Conservation (phyloP, 768 basidiomycete genomes). For the Naganishia friedmannii region DNA sequence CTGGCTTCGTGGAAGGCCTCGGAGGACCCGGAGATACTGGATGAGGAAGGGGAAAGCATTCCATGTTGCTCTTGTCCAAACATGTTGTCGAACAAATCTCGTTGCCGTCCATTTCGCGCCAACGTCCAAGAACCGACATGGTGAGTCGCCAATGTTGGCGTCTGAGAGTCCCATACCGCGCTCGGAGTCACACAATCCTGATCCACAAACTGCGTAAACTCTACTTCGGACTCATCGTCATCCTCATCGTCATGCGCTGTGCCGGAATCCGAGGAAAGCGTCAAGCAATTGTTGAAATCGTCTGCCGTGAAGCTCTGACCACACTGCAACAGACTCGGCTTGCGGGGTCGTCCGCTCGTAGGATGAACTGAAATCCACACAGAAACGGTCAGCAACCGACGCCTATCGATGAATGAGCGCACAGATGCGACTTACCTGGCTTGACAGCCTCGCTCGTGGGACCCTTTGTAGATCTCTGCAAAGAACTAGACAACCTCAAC, state of each 20-base stretch:
- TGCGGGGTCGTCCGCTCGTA: background rate
- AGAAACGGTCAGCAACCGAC: background rate
- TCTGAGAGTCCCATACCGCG: conserved; percentile 11
- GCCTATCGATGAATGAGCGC: background rate
- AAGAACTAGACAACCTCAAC: conserved; percentile 16
- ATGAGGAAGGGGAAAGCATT: background rate
- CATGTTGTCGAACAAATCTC: conserved; percentile 18
- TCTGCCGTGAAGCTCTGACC: conserved; percentile 47
- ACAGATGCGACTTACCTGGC: background rate
- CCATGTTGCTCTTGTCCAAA: conserved; percentile 13
- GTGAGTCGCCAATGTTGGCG: conserved; percentile 10
- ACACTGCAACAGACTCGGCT: conserved; percentile 39
- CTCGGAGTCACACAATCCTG: conserved; percentile 18
- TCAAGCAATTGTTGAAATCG: conserved; percentile 35
- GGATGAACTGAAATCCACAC: background rate
- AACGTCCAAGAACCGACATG: conserved; percentile 1
- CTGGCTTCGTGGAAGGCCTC: conserved; percentile 5
- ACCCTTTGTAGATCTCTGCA: conserved; percentile 2
- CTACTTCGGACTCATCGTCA: background rate
- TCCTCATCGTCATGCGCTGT: background rate
- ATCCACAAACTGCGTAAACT: background rate
- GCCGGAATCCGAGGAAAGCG: conserved; percentile 6
- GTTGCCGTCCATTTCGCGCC: background rate
- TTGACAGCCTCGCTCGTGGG: background rate
- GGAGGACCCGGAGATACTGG: background rate